A percentile compares a stretch with the other conserved stretches of the same genome.
phyloP scores from a whole-genome alignment of 2,329 filamentous ascomycete genomes.

The Colletotrichum zoysiae region DNA sequence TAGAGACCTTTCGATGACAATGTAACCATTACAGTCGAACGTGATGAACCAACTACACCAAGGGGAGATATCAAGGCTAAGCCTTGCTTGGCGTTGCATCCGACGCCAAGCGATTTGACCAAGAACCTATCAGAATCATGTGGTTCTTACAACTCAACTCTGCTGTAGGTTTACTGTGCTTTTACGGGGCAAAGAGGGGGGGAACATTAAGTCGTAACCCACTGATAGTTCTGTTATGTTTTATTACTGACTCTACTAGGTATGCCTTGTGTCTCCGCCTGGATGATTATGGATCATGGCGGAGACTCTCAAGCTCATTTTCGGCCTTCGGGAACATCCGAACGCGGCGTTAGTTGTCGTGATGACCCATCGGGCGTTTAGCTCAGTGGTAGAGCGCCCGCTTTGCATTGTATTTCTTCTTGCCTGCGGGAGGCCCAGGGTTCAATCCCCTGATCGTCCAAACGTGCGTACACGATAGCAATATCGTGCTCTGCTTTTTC shows the following conservation, averaged over 20 bases:
- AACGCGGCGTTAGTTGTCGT: background rate
- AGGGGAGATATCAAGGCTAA: constrained; percentile 14
- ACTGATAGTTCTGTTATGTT: background rate
- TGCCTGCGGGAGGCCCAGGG: constrained; percentile 38
- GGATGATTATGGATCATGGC: background rate
- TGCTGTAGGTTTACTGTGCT: background rate
- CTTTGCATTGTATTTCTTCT: constrained; percentile 20
- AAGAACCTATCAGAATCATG: background rate
- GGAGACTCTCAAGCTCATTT: background rate
- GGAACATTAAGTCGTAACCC: background rate
- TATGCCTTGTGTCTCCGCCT: background rate
- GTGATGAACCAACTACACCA: constrained; percentile 30
- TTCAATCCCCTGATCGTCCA: constrained; percentile 40
- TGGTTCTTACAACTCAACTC: background rate
- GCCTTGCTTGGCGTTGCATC: constrained; percentile 6
- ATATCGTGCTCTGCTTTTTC: too few relatives aligned
- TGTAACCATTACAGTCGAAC: constrained; percentile 30
- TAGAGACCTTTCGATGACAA: constrained; percentile 30
- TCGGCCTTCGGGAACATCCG: background rate
- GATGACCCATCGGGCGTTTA: constrained; percentile 10
- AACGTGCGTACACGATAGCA: background rate
- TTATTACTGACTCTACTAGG: background rate
- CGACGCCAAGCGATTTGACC: rapidly evolving
- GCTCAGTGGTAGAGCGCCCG: constrained; percentile 38
- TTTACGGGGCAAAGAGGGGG: background rate